Conservation (phyloP, 805 yeast genomes). For the Saccharomycopsis javanensis region DNA sequence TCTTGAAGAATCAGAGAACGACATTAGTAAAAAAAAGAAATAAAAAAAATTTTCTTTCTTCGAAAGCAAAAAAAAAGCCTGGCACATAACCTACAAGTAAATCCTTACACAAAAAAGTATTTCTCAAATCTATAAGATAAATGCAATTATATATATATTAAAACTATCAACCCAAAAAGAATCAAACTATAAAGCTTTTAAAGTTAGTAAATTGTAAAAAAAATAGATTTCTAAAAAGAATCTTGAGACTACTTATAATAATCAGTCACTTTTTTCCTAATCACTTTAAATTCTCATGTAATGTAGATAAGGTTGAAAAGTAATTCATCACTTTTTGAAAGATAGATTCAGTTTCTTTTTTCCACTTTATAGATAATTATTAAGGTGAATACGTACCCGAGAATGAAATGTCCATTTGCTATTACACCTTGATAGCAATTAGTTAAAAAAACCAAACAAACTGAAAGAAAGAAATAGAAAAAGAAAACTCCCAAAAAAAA, state of each 20-base stretch:
- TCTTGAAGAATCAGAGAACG: no score
- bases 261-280: slow-evolving; percentile 5
- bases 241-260: background rate
- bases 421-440: no score
- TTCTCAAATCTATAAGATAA: background rate
- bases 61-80: no score
- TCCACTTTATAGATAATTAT: background rate
- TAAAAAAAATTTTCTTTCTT: no score
- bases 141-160: no score
- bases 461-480: background rate
- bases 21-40: no score
- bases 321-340: slow-evolving; percentile 11
- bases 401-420: no score
- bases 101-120: no score
- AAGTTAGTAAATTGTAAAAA: background rate
- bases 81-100: no score
- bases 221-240: background rate
- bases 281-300: slow-evolving; percentile 19
- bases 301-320: slow-evolving; percentile 19
- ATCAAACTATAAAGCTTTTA: background rate
- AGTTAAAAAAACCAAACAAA: no score
- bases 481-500: no score
- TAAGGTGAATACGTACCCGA: background rate
- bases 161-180: background rate
- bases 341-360: background rate